Evolutionary conservation across 768 basidiomycete species (phyloP).

Genomic region (Lepiota venenata): DNA sequence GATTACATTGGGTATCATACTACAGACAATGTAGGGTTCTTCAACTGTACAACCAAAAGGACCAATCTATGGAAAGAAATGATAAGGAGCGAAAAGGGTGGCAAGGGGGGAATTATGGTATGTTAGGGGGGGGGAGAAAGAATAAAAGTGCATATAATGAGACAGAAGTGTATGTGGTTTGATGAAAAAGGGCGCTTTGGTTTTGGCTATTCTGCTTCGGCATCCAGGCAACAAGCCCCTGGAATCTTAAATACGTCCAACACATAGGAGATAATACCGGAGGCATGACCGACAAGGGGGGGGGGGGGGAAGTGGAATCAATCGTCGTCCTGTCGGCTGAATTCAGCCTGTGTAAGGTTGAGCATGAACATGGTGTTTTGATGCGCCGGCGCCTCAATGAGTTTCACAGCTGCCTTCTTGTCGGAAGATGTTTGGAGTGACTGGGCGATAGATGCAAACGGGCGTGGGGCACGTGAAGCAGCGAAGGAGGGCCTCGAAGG

Average conservation of each 20-base stretch:
- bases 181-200: neutral
- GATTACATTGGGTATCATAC: constrained; percentile 12
- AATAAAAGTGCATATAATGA: neutral
- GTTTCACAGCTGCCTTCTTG: constrained; percentile 57
- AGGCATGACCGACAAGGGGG: neutral
- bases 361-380: constrained; percentile 69
- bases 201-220: constrained; percentile 1
- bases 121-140: neutral
- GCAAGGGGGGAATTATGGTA: constrained; percentile 1
- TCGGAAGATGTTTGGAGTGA: constrained; percentile 30
- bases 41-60: neutral
- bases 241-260: neutral
- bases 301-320: neutral
- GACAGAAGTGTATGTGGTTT: neutral
- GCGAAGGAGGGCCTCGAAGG: constrained; percentile 43
- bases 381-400: constrained; percentile 78
- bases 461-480: constrained; percentile 71
- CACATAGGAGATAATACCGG: neutral
- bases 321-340: constrained; percentile 54
- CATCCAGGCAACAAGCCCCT: neutral
- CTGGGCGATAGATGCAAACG: constrained; percentile 65
- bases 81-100: neutral
- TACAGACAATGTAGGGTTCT: neutral
- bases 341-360: constrained; percentile 80
- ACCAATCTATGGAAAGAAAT: neutral